Evolutionary conservation across 2,329 filamentous ascomycete genomes (phyloP), one percentile per base, ranked within the genome.

Genomic region (Cryoendolithus antarcticus): DNA sequence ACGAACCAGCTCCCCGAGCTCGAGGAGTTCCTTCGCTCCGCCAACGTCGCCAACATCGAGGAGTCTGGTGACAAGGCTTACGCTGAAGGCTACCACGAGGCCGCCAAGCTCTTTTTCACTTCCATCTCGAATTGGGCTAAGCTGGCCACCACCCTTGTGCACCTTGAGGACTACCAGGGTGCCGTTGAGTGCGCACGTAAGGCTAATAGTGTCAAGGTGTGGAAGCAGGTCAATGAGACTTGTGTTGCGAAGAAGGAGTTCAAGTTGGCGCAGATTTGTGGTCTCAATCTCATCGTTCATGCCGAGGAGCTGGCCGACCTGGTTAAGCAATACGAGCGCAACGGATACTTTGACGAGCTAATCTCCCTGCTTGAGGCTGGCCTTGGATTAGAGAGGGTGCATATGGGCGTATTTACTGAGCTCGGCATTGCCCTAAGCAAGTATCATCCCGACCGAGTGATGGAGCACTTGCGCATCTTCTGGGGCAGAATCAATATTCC

Each of bases 51-150:
- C 38, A 88, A 98, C 60, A 74, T 96, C 39, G 91, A 98, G 60
- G 84, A 91, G 52, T 96, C 86, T 43, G 91, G 91, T 70, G 91
- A 98, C 72, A 95, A 95, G 71, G 89, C 91, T 13, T 96, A 94
- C 51, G 82, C 80, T 47, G 91, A 98, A 65, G 89, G 89, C 44
- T 80, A 85, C 57, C 89, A 91, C 57, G 82, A 96, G 70, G 91
- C 91, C 32, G 86, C 91, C 48, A 98, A 98, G 76, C 96, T 98
- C 57, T 98, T 96, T 74, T 98, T 80, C 69, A 86, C 78, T 40
- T 96, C 85, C 67, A 93, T 98, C 60, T 98, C 91, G 39, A 98
- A 98, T 74, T 98, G 91, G 91, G 89, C 89, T 40, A 98, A 98
- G 71, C 79, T 98, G 54, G 88, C 91, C 9, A 96, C 91, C 8